Evolutionary conservation across 192 early-diverging fungal species (phyloP).

Genomic region (Anaeromyces robustus): DNA sequence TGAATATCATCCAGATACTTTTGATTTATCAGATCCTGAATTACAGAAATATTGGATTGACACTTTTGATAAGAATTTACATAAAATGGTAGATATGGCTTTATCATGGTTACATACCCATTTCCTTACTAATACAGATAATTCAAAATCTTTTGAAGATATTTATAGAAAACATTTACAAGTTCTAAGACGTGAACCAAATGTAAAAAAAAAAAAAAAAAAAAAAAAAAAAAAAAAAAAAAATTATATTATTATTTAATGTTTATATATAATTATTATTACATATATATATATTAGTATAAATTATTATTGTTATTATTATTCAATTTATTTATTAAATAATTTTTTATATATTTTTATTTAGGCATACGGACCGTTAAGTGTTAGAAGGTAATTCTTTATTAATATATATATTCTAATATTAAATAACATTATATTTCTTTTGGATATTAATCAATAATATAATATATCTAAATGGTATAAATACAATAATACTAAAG

Average conservation of each 20-base stretch:
- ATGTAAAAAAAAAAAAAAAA: conserved; percentile 4
- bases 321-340: too few species aligned
- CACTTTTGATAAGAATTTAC: conserved; percentile 47
- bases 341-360: too few species aligned
- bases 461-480: too few species aligned
- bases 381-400: conserved; percentile 30
- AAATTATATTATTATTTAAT: too few species aligned
- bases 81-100: conserved; percentile 43
- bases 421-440: too few species aligned
- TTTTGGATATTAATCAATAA: too few species aligned
- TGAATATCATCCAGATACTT: conserved; percentile 53
- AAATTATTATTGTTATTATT: too few species aligned
- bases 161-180: conserved; percentile 53
- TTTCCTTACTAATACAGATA: neutral
- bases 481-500: conserved; percentile 1
- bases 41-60: conserved; percentile 63
- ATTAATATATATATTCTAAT: too few species aligned
- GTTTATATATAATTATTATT: too few species aligned
- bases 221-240: too few species aligned
- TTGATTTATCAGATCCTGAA: conserved; percentile 30
- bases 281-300: too few species aligned
- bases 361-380: conserved; percentile 46
- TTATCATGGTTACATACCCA: conserved; percentile 14
- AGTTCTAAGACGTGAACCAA: conserved; percentile 44
- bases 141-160: conserved; percentile 3